Conservation (phyloP, 192 early-diverging fungal genomes). For the Allomyces macrogynus region DNA sequence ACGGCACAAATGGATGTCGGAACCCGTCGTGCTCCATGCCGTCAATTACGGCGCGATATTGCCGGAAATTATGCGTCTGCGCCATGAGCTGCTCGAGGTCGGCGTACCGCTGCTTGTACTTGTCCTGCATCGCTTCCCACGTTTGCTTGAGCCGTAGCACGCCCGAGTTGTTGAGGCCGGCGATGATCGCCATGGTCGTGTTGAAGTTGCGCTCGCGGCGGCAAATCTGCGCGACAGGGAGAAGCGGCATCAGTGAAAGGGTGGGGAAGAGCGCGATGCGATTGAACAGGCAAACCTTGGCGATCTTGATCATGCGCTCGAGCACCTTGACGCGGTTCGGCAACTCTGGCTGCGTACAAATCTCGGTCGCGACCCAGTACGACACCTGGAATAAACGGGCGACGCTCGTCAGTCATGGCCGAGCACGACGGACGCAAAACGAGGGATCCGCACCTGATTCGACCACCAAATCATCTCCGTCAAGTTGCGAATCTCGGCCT, state of each 20-base stretch:
- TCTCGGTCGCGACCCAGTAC: conserved; percentile 4
- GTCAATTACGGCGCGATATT: background rate
- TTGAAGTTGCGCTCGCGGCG: conserved; percentile 3
- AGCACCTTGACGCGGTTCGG: conserved; percentile 1
- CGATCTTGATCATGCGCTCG: conserved; percentile 2
- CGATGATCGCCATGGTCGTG: background rate
- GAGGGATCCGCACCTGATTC: background rate
- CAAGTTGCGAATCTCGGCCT: background rate
- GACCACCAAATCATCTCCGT: conserved; percentile 1
- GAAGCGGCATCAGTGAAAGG: no score
- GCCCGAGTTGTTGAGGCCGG: conserved; percentile 2
- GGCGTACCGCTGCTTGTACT: background rate
- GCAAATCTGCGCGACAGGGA: background rate
- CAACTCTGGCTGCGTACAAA: conserved; percentile 2
- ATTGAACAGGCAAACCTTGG: background rate
- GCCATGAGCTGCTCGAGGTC: background rate
- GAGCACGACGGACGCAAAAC: no score
- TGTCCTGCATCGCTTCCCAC: conserved; percentile 1
- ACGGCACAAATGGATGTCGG: background rate
- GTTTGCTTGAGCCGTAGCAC: conserved; percentile 2
- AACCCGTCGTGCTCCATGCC: background rate
- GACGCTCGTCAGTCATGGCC: no score
- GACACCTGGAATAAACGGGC: background rate
- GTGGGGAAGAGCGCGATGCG: no score
- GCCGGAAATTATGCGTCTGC: background rate